phyloP scores from a whole-genome alignment of 2,329 filamentous ascomycete species.

The Microsporum audouinii region DNA sequence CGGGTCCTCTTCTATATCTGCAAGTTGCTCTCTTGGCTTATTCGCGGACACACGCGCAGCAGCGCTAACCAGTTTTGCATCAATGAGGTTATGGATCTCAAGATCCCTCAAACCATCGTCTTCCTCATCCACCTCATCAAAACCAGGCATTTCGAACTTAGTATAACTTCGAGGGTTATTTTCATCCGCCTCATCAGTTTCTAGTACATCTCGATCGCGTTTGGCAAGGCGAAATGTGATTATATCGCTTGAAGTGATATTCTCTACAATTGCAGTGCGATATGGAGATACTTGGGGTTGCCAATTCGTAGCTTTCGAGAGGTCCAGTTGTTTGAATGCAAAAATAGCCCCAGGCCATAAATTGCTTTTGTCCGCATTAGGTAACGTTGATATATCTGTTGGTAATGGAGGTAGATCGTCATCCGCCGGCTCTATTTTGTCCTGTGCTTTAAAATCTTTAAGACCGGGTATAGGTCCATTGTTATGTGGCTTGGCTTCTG shows the following conservation, averaged over 20 bases:
- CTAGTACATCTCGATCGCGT: conserved; percentile 48
- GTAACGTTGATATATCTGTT: conserved; percentile 54
- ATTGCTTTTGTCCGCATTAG: conserved; percentile 30
- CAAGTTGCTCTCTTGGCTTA: not conserved
- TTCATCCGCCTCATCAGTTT: conserved; percentile 51
- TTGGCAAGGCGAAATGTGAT: conserved; percentile 55
- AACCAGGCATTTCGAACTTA: conserved; percentile 63
- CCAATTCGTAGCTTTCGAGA: conserved; percentile 39
- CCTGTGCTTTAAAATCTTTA: not conserved
- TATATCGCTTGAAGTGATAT: conserved; percentile 41
- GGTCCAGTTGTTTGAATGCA: conserved; percentile 37
- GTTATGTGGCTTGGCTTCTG: not conserved
- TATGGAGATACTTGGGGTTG: conserved; percentile 41
- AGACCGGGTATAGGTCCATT: not conserved
- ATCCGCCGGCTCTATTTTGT: conserved; percentile 8
- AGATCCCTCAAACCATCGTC: conserved; percentile 54
- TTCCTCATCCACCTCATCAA: conserved; percentile 43
- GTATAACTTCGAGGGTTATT: conserved; percentile 64
- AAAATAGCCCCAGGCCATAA: conserved; percentile 31
- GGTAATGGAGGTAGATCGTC: conserved; percentile 40
- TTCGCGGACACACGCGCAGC: conserved; percentile 8
- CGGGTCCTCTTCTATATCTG: not conserved
- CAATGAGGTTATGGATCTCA: conserved; percentile 51
- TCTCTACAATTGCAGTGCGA: conserved; percentile 55
- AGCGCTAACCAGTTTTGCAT: conserved; percentile 53